Evolutionary conservation across 495 filamentous ascomycete species (phyloP).

Genomic region (Annulohypoxylon stygium): DNA sequence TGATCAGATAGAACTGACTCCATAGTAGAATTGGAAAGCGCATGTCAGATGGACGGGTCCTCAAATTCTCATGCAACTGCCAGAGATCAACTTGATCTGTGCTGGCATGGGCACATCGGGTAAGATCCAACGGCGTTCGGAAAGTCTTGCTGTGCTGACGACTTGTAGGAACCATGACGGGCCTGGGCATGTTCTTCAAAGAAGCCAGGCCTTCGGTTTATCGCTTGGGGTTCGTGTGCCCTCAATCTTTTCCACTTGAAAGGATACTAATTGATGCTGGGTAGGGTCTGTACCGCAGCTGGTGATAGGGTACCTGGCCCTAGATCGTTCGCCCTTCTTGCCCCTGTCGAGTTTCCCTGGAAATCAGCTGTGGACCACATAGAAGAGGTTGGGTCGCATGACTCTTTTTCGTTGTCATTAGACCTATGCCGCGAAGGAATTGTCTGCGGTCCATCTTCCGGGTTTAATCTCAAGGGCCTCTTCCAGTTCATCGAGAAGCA

Average conservation of each 20-base stretch:
- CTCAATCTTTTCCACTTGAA: not conserved
- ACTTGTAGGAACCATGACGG: slow-evolving; percentile 64
- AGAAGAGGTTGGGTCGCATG: slow-evolving; percentile 66
- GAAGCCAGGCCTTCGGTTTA: slow-evolving; percentile 64
- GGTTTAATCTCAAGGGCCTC: slow-evolving; percentile 68
- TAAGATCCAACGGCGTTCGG: slow-evolving; percentile 4
- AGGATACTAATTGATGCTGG: slow-evolving; percentile 10
- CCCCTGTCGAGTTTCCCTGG: slow-evolving; percentile 70
- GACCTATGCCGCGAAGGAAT: slow-evolving; percentile 68
- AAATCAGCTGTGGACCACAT: slow-evolving; percentile 64
- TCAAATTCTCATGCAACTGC: slow-evolving; percentile 69
- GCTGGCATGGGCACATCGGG: slow-evolving; percentile 68
- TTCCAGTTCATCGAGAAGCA: slow-evolving; percentile 64
- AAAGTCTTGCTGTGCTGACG: not conserved
- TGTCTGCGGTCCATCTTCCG: slow-evolving; percentile 71
- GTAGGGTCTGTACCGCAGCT: slow-evolving; percentile 66
- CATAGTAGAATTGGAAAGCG: slow-evolving; percentile 66
- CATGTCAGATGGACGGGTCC: slow-evolving; percentile 72
- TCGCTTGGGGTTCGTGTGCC: slow-evolving; percentile 54
- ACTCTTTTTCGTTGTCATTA: slow-evolving; percentile 68
- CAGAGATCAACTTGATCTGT: slow-evolving; percentile 70
- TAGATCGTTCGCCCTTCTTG: slow-evolving; percentile 65
- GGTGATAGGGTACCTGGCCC: slow-evolving; percentile 71
- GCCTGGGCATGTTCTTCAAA: slow-evolving; percentile 68
- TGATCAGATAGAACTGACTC: slow-evolving; percentile 2